Evolutionary conservation across 2,329 filamentous ascomycete species (phyloP).

Genomic region (Magnaporthiopsis incrustans): DNA sequence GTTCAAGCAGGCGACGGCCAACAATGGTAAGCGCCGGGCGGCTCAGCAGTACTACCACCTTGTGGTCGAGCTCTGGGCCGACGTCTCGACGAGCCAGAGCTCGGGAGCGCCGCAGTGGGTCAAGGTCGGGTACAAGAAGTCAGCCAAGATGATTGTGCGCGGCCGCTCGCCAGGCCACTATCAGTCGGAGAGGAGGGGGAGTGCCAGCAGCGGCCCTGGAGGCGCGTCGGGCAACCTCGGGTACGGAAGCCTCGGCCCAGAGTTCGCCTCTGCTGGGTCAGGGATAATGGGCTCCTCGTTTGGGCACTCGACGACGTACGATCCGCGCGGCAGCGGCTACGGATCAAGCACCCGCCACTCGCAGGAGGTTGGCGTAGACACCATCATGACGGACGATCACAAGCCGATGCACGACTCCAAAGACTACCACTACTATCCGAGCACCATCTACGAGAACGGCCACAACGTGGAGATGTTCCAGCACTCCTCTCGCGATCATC

Average conservation of each 20-base stretch:
- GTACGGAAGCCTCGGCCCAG: conserved; percentile 28
- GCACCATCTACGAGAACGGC: conserved; percentile 37
- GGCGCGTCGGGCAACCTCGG: conserved; percentile 55
- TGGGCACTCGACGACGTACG: conserved; percentile 25
- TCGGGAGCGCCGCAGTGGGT: conserved; percentile 46
- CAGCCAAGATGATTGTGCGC: conserved; percentile 78
- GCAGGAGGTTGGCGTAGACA: conserved; percentile 42
- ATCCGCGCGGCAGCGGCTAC: conserved; percentile 32
- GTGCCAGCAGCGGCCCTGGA: conserved; percentile 58
- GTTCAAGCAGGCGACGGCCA: conserved; percentile 89
- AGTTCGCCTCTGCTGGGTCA: conserved; percentile 27
- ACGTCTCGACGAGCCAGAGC: conserved; percentile 34
- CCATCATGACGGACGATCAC: conserved; percentile 43
- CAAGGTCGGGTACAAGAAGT: conserved; percentile 64
- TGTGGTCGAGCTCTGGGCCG: conserved; percentile 75
- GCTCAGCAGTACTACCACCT: conserved; percentile 91
- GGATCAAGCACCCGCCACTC: conserved; percentile 32
- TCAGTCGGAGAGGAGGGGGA: conserved; percentile 60
- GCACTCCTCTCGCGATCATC: conserved; percentile 23
- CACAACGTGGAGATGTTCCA: conserved; percentile 43
- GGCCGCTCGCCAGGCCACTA: conserved; percentile 78
- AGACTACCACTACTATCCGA: conserved; percentile 48
- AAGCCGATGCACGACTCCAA: conserved; percentile 41
- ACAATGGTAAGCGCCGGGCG: conserved; percentile 84
- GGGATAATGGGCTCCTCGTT: conserved; percentile 33